These are phyloP conservation scores for Venturia effusa DNA, from an alignment of 2,329 filamentous ascomycete species.

Conservation along the genomic window DNA sequence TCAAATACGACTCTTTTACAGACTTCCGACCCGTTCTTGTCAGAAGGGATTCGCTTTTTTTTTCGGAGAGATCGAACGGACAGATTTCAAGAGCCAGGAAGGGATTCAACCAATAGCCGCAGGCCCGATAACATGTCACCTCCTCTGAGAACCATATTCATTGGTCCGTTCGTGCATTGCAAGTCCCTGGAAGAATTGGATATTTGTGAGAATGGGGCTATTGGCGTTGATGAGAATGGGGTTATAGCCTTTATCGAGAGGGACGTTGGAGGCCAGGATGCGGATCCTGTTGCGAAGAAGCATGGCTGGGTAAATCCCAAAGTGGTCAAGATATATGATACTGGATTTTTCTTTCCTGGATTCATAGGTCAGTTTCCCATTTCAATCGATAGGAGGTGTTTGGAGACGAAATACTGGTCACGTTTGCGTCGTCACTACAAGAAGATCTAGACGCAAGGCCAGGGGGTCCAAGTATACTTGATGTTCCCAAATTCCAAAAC, in stretches of 20 bases:
- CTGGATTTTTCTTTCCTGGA: conserved; percentile 73
- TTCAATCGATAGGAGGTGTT: background rate
- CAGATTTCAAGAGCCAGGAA: background rate
- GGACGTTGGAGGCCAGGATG: conserved; percentile 17
- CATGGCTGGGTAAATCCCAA: conserved; percentile 32
- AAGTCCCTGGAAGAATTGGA: conserved; percentile 38
- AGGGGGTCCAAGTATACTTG: background rate
- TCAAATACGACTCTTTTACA: background rate
- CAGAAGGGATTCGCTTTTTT: background rate
- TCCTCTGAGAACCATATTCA: conserved; percentile 34
- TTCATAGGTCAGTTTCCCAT: conserved; percentile 52
- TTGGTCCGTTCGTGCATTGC: conserved; percentile 52
- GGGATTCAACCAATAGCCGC: background rate
- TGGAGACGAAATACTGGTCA: background rate
- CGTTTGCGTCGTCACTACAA: background rate
- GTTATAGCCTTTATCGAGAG: conserved; percentile 39
- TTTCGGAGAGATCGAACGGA: background rate
- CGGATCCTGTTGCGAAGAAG: conserved; percentile 18
- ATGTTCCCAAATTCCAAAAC: background rate
- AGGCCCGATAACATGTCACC: background rate
- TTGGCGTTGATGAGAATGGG: conserved; percentile 42
- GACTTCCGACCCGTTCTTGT: background rate
- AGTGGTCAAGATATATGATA: conserved; percentile 29
- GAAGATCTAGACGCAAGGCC: background rate
- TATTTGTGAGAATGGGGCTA: conserved; percentile 34